Conservation (phyloP, 495 filamentous ascomycete species). For the Trichoderma asperelloides region DNA sequence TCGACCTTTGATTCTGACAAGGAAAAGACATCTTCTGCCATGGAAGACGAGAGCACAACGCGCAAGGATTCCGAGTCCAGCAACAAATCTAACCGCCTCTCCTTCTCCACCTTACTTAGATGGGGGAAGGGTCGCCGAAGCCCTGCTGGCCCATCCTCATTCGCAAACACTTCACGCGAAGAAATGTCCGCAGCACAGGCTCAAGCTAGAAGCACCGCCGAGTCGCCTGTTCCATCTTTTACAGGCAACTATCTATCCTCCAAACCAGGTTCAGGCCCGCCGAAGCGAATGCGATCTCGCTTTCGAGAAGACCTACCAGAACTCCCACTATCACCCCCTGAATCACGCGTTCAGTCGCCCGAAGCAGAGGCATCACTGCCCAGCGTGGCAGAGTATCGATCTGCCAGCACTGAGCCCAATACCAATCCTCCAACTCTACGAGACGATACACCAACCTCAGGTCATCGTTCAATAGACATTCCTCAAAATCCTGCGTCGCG, state of each 20-base stretch:
- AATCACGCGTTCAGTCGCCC: conserved; percentile 70
- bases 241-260: conserved; percentile 25
- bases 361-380: conserved; percentile 39
- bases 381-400: conserved; percentile 17
- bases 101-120: conserved; percentile 68
- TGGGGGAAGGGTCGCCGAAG: conserved; percentile 53
- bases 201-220: conserved; percentile 14
- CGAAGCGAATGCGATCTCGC: conserved; percentile 74
- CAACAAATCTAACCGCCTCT: conserved; percentile 30
- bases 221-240: not conserved
- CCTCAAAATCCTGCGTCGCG: conserved; percentile 39
- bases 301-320: conserved; percentile 92
- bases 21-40: conserved; percentile 28
- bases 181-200: conserved; percentile 42
- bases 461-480: conserved; percentile 37
- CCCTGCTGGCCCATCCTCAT: conserved; percentile 50
- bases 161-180: conserved; percentile 82
- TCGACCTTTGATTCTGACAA: conserved; percentile 27
- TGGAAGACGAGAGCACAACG: conserved; percentile 26
- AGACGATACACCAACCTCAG: conserved; percentile 40
- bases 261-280: conserved; percentile 32
- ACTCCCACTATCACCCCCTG: conserved; percentile 69
- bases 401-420: not conserved
- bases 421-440: conserved; percentile 17
- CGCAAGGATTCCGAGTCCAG: conserved; percentile 32